Percentiles rank a stretch among this genome's conserved stretches.
Evolutionary conservation across 176 grass and related monocot genomes (phyloP).

Genomic region (Raddia distichophylla): DNA sequence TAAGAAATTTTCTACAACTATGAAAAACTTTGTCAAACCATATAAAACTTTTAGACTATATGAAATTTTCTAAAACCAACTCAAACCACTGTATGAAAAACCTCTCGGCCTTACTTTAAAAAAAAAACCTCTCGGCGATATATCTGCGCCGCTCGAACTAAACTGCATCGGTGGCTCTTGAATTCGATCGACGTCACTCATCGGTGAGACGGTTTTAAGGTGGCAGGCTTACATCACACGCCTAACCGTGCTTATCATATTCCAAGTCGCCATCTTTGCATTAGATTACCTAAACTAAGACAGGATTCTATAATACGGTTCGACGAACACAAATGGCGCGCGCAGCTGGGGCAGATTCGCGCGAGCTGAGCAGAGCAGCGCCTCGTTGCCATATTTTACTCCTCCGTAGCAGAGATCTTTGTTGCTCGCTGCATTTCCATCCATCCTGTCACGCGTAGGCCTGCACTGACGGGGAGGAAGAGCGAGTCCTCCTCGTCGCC

Average conservation of each 20-base stretch:
- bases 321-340: neutral
- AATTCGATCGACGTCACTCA: constrained; percentile 6
- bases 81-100: too few species aligned
- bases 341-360: neutral
- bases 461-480: constrained; percentile 11
- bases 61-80: too few species aligned
- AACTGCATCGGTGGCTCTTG: neutral
- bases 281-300: neutral
- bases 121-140: neutral
- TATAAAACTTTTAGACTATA: too few species aligned
- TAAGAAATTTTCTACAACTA: too few species aligned
- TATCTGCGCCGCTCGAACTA: neutral
- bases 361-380: neutral
- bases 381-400: neutral
- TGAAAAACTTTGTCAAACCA: too few species aligned
- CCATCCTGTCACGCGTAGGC: constrained; percentile 19
- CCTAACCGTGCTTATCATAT: neutral
- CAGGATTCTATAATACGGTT: constrained; percentile 14
- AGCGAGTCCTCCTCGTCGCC: constrained; percentile 39
- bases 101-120: too few species aligned
- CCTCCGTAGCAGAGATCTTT: neutral
- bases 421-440: neutral
- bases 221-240: constrained; percentile 18
- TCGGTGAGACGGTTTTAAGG: neutral
- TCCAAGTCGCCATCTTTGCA: neutral